Percentiles rank a stretch among this genome's conserved stretches.
These are phyloP conservation scores for Groenewaldozyma auringiensis DNA, from an alignment of 1,139 yeast species.

Conservation along the genomic window DNA sequence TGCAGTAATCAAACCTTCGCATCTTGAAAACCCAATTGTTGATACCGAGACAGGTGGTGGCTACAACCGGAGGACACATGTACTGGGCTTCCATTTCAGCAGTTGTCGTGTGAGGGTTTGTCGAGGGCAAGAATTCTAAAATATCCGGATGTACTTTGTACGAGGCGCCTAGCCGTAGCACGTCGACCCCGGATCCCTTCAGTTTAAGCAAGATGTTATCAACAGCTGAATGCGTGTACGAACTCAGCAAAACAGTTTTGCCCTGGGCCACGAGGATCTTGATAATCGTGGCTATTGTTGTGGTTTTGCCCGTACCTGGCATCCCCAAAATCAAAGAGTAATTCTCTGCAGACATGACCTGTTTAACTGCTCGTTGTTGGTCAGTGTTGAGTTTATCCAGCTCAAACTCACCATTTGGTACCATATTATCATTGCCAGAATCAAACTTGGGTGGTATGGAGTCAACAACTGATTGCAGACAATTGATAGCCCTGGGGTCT, in stretches of 20 bases:
- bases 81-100: slow-evolving; percentile 39
- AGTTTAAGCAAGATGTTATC: slow-evolving; percentile 81
- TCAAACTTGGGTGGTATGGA: slow-evolving; percentile 40
- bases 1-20: slow-evolving; percentile 77
- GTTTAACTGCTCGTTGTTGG: slow-evolving; percentile 61
- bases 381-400: slow-evolving; percentile 43
- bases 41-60: slow-evolving; percentile 80
- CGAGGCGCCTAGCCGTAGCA: slow-evolving; percentile 33
- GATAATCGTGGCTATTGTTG: slow-evolving; percentile 75
- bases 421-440: background rate
- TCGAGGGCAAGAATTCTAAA: slow-evolving; percentile 43
- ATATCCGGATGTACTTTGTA: slow-evolving; percentile 57
- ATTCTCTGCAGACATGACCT: slow-evolving; percentile 58
- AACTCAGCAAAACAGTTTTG: slow-evolving; percentile 67
- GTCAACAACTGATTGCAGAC: slow-evolving; percentile 60
- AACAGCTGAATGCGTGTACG: slow-evolving; percentile 93
- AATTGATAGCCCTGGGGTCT: slow-evolving; percentile 43
- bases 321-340: slow-evolving; percentile 82
- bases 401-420: slow-evolving; percentile 3
- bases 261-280: slow-evolving; percentile 46
- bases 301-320: slow-evolving; percentile 99
- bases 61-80: slow-evolving; percentile 64
- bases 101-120: slow-evolving; percentile 20
- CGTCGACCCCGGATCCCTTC: slow-evolving; percentile 41
- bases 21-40: slow-evolving; percentile 47